phyloP scores from a whole-genome alignment of 2,329 filamentous ascomycete genomes.

The Xylariaceae sp. region DNA sequence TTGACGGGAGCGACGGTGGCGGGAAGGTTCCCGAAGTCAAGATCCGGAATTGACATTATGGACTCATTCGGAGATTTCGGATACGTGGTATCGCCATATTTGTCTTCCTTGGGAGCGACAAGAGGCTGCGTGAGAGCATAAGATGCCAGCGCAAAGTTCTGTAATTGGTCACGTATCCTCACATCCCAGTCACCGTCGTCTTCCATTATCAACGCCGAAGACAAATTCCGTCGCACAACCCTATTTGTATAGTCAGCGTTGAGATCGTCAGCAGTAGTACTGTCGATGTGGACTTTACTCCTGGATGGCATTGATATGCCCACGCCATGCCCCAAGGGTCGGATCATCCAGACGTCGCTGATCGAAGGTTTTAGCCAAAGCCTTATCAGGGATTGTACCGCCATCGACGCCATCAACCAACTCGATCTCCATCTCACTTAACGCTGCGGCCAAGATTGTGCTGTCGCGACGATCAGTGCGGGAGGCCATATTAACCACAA shows the following conservation, averaged over 20 bases:
- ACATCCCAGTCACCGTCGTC: conserved; percentile 48
- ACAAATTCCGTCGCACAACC: conserved; percentile 41
- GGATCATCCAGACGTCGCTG: conserved; percentile 14
- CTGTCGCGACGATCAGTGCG: conserved; percentile 35
- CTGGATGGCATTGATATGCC: conserved; percentile 27
- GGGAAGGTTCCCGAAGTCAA: conserved; percentile 2
- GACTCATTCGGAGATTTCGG: conserved; percentile 9
- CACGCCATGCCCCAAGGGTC: conserved; percentile 25
- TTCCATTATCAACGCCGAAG: conserved; percentile 41
- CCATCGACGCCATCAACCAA: conserved; percentile 34
- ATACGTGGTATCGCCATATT: conserved; percentile 23
- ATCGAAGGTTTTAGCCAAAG: conserved; percentile 6
- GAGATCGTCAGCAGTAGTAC: neutral
- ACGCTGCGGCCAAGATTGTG: conserved; percentile 33
- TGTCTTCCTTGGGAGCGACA: conserved; percentile 3
- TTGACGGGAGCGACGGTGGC: neutral
- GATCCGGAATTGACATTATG: neutral
- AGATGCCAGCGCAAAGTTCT: conserved; percentile 21
- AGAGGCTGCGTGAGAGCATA: conserved; percentile 19
- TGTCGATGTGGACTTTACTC: conserved; percentile 1
- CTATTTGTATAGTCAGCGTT: conserved; percentile 19
- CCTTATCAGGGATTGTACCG: conserved; percentile 23
- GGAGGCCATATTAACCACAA: conserved; percentile 36
- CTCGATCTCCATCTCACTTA: conserved; percentile 31
- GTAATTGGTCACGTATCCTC: conserved; percentile 37